Evolutionary conservation across 129 eudicot genomes (phyloP).

Genomic region (Chrysanthemum seticuspe): DNA sequence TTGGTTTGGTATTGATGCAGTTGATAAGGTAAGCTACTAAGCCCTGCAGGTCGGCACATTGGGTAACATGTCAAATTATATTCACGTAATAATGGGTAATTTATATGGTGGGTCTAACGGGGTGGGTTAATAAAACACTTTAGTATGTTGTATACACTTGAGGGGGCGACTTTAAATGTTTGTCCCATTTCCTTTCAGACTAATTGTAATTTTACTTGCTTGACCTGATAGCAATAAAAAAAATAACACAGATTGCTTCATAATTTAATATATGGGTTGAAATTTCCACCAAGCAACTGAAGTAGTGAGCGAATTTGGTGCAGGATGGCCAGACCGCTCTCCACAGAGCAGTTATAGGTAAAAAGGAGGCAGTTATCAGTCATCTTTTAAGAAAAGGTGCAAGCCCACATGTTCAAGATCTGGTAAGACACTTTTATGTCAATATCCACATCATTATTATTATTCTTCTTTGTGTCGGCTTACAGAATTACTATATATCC

Average conservation of each 20-base stretch:
- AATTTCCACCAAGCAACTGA: background rate
- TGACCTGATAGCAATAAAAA: background rate
- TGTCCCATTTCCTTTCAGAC: background rate
- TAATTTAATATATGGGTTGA: background rate
- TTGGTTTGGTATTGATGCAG: slow-evolving; percentile 3
- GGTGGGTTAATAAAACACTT: no score
- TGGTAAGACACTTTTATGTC: slow-evolving; percentile 40
- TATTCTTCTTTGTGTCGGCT: background rate
- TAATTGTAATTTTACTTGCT: background rate
- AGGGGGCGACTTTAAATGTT: background rate
- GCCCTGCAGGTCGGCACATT: no score
- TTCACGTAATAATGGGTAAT: no score
- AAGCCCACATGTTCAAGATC: slow-evolving; percentile 60
- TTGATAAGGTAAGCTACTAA: slow-evolving; percentile 13
- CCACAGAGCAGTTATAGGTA: slow-evolving; percentile 69
- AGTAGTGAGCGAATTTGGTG: slow-evolving; percentile 16
- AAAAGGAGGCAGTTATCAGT: slow-evolving; percentile 88
- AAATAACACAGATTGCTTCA: background rate
- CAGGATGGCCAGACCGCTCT: slow-evolving; percentile 89
- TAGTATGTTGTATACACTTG: background rate
- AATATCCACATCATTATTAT: background rate
- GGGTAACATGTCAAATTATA: background rate
- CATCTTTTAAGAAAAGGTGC: slow-evolving; percentile 94
- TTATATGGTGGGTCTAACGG: no score
- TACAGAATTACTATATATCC: slow-evolving; percentile 7